Evolutionary conservation across 345 rosid genomes (phyloP).

Genomic region (Eucalyptus erythrocorys): DNA sequence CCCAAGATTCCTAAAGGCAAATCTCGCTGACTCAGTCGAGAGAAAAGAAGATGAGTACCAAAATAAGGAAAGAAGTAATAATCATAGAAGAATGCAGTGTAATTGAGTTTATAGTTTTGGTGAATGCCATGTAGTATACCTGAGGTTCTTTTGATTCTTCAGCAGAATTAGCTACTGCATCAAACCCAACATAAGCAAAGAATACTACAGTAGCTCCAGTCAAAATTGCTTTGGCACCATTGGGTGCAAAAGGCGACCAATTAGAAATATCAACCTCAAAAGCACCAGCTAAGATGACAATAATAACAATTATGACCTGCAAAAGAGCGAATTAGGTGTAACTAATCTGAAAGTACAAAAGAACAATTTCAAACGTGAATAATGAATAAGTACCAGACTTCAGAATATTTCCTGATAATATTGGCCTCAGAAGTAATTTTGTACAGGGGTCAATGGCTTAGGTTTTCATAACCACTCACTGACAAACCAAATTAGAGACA

Average conservation of each 20-base stretch:
- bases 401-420: neutral
- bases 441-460: neutral
- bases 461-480: neutral
- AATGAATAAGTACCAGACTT: neutral
- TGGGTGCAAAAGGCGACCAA: conserved; percentile 93
- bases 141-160: conserved; percentile 92
- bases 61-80: neutral
- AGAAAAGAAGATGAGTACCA: neutral
- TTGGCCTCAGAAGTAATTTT: neutral
- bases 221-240: conserved; percentile 60
- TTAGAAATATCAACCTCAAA: conserved; percentile 80
- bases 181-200: conserved; percentile 98
- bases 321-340: neutral
- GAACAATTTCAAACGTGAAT: neutral
- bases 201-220: conserved; percentile 93
- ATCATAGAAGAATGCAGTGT: neutral
- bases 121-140: conserved; percentile 20
- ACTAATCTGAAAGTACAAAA: neutral
- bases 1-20: conserved; percentile 86
- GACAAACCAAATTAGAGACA: neutral
- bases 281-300: conserved; percentile 70
- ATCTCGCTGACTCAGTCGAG: conserved; percentile 52
- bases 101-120: neutral
- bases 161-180: conserved; percentile 94
- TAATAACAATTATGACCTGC: conserved; percentile 75